These are phyloP conservation scores for Hypoxylon fragiforme DNA, from an alignment of 495 filamentous ascomycete genomes.

Conservation along the genomic window DNA sequence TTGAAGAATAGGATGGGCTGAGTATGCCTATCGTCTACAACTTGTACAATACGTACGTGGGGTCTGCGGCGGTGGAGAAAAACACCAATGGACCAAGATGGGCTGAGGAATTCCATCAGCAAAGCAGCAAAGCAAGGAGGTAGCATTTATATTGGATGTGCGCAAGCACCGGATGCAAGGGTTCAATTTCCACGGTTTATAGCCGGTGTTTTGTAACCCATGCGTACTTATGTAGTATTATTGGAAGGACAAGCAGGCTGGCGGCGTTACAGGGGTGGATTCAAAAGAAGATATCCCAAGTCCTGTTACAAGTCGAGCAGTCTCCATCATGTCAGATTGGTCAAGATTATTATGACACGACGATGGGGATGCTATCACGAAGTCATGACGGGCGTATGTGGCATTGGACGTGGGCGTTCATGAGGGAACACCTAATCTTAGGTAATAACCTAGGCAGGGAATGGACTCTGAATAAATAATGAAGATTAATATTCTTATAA, in stretches of 20 bases:
- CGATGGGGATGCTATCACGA: too few relatives aligned
- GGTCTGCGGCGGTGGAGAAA: not conserved
- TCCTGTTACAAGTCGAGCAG: not conserved
- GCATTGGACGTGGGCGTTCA: too few relatives aligned
- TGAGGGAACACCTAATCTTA: too few relatives aligned
- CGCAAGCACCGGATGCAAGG: conserved; percentile 12
- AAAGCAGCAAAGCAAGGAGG: not conserved
- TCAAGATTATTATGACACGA: too few relatives aligned
- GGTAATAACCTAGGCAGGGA: too few relatives aligned
- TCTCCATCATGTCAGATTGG: too few relatives aligned
- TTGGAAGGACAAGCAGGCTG: not conserved
- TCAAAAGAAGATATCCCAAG: not conserved
- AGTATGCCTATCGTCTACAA: conserved; percentile 3
- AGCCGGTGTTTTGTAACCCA: not conserved
- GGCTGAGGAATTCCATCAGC: not conserved
- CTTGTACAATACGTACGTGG: conserved; percentile 1
- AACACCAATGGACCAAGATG: not conserved
- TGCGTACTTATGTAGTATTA: conserved; percentile 7
- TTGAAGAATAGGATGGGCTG: conserved; percentile 38
- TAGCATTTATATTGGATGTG: conserved; percentile 9
- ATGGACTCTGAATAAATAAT: too few relatives aligned
- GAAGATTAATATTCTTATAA: too few relatives aligned
- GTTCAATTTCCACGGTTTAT: conserved; percentile 4
- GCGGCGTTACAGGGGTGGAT: conserved; percentile 4
- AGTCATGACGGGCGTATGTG: too few relatives aligned